Percentiles rank a stretch among this genome's conserved stretches.
These are phyloP conservation scores for Ascochyta rabiei DNA, from an alignment of 2,329 filamentous ascomycete genomes.

Conservation along the genomic window DNA sequence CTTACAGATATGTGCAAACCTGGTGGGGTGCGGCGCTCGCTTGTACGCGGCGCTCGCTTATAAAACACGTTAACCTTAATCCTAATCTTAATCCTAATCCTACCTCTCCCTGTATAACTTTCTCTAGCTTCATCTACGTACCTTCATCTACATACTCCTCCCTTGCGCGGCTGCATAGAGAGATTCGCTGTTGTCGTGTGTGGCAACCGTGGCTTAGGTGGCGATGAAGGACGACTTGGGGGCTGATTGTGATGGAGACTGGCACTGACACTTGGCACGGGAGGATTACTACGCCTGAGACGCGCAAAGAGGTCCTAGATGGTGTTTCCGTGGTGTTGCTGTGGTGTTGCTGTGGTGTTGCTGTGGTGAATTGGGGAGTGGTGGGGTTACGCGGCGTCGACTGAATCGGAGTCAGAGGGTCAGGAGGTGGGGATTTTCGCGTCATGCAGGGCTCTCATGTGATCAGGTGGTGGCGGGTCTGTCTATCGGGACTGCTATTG, in stretches of 20 bases:
- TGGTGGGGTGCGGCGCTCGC: too few relatives aligned
- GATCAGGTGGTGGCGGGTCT: too few relatives aligned
- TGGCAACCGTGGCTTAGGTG: not conserved
- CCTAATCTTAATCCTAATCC: too few relatives aligned
- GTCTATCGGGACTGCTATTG: not conserved
- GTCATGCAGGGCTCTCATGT: not conserved
- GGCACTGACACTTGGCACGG: not conserved
- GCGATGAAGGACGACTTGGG: not conserved
- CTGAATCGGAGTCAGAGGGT: not conserved
- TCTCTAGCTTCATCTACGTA: too few relatives aligned
- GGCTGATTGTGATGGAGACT: not conserved
- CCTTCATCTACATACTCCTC: too few relatives aligned
- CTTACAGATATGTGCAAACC: too few relatives aligned
- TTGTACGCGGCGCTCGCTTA: too few relatives aligned
- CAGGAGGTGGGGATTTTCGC: not conserved
- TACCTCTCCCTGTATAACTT: too few relatives aligned
- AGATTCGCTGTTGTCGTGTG: too few relatives aligned
- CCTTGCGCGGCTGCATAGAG: too few relatives aligned
- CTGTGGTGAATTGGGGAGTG: not conserved
- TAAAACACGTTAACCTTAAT: too few relatives aligned
- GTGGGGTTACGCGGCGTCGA: not conserved
- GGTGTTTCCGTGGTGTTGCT: not conserved
- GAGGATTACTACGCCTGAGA: not conserved
- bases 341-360: not conserved
- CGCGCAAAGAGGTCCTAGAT: not conserved